Conservation (phyloP, 1,139 yeast species). For the Meyerozyma carpophila region DNA sequence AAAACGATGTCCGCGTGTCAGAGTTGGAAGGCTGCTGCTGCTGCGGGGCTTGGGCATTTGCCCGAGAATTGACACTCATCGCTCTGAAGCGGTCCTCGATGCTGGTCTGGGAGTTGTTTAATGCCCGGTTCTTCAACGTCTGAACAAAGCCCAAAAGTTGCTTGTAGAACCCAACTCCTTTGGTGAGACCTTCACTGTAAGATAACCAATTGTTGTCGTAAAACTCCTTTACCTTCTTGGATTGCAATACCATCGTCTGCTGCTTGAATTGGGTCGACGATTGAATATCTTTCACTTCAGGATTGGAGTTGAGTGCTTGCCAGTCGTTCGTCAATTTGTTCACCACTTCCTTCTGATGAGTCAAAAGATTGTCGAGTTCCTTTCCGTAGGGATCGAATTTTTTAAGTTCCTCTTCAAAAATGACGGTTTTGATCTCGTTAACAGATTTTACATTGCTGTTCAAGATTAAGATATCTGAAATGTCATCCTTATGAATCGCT, state of each 20-base stretch:
- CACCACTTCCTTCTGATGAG: conserved; percentile 56
- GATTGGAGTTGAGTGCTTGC: conserved; percentile 47
- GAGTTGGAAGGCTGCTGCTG: not conserved
- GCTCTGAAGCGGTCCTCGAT: conserved; percentile 10
- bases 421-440: conserved; percentile 49
- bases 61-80: not conserved
- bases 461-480: conserved; percentile 68
- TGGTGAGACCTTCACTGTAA: conserved; percentile 52
- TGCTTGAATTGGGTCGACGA: conserved; percentile 27
- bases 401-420: conserved; percentile 69
- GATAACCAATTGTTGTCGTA: conserved; percentile 53
- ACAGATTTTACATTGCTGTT: conserved; percentile 56
- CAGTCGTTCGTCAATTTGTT: conserved; percentile 54
- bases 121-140: conserved; percentile 17
- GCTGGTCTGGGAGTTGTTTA: conserved; percentile 9
- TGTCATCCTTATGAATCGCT: conserved; percentile 77
- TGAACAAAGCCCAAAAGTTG: conserved; percentile 45
- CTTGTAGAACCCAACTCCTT: conserved; percentile 61
- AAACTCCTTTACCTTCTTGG: conserved; percentile 38
- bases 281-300: conserved; percentile 34
- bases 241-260: conserved; percentile 20
- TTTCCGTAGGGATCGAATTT: conserved; percentile 70
- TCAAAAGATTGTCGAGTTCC: conserved; percentile 63
- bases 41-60: not conserved
- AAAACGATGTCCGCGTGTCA: not conserved